Percentiles rank a stretch among this genome's conserved stretches.
phyloP scores from a whole-genome alignment of 1,139 yeast genomes.

The Arxiozyma bovina region DNA sequence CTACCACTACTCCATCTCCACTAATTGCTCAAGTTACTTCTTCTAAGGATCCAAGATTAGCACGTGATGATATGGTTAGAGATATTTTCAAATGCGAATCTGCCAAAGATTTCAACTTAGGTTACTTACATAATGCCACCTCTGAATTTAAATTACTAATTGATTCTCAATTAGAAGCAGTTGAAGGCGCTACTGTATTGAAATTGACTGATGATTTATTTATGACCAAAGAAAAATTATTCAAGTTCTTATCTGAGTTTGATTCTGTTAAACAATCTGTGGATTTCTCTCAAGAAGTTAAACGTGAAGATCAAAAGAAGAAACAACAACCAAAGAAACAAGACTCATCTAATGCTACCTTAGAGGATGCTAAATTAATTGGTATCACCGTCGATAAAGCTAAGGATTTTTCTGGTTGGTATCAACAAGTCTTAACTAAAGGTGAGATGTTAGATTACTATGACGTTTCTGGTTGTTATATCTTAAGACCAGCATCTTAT shows the following conservation, averaged over 20 bases:
- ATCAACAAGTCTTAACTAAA: constrained; percentile 87
- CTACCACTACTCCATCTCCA: constrained; percentile 62
- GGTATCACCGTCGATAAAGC: constrained; percentile 94
- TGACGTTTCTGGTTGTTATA: constrained; percentile 98
- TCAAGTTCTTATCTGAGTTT: constrained; percentile 44
- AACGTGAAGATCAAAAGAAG: constrained; percentile 23
- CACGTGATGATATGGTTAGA: constrained; percentile 67
- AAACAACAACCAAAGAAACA: constrained; percentile 24
- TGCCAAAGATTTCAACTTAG: constrained; percentile 61
- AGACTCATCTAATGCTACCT: constrained; percentile 35
- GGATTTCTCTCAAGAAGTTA: constrained; percentile 43
- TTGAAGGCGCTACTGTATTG: constrained; percentile 36
- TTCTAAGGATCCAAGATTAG: constrained; percentile 81
- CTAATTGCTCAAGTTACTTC: constrained; percentile 58
- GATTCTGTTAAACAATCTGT: constrained; percentile 42
- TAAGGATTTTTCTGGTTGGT: constrained; percentile 93
- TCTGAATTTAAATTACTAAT: constrained; percentile 59
- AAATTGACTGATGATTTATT: constrained; percentile 53
- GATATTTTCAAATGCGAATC: constrained; percentile 51
- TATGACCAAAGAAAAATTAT: constrained; percentile 44
- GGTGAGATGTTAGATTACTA: constrained; percentile 98
- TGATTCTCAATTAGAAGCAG: constrained; percentile 46
- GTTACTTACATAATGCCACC: constrained; percentile 45
- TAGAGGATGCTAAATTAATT: constrained; percentile 85
- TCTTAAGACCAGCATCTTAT: constrained; percentile 92